Conservation (phyloP, 805 yeast species). For the Henningerozyma blattae region DNA sequence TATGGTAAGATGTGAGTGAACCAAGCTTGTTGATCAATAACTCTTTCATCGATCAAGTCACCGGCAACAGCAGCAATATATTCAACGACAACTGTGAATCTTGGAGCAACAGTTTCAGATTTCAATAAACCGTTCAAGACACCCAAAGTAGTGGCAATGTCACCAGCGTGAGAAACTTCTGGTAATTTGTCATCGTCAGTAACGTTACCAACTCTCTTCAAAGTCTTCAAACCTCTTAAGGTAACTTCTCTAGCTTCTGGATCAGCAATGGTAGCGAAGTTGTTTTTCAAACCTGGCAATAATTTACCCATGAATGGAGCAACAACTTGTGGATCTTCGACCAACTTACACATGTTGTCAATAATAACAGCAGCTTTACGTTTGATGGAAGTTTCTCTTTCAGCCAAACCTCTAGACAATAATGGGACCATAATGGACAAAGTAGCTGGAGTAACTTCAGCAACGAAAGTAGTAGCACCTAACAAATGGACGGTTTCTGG, state of each 20-base stretch:
- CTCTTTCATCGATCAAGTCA: slow-evolving; percentile 97
- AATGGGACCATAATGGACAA: slow-evolving; percentile 98
- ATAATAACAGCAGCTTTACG: slow-evolving; percentile 99
- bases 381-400: slow-evolving; percentile 98
- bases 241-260: slow-evolving; percentile 99
- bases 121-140: slow-evolving; percentile 67
- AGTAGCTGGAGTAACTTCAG: slow-evolving; percentile 99
- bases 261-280: slow-evolving; percentile 95
- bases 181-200: slow-evolving; percentile 84
- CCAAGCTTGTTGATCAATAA: slow-evolving; percentile 89
- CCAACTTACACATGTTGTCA: slow-evolving; percentile 99
- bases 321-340: slow-evolving; percentile 99
- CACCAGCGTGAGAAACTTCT: slow-evolving; percentile 99
- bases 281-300: slow-evolving; percentile 91
- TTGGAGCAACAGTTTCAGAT: slow-evolving; percentile 53
- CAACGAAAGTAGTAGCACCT: slow-evolving; percentile 99
- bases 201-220: slow-evolving; percentile 97
- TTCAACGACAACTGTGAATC: slow-evolving; percentile 67
- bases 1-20: slow-evolving; percentile 77
- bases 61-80: slow-evolving; percentile 96
- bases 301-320: slow-evolving; percentile 97
- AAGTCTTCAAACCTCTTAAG: slow-evolving; percentile 89
- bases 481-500: slow-evolving; percentile 97
- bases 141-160: slow-evolving; percentile 71
- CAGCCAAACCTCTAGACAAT: slow-evolving; percentile 98